Evolutionary conservation across 345 rosid genomes (phyloP).

Genomic region (Populus simonii): DNA sequence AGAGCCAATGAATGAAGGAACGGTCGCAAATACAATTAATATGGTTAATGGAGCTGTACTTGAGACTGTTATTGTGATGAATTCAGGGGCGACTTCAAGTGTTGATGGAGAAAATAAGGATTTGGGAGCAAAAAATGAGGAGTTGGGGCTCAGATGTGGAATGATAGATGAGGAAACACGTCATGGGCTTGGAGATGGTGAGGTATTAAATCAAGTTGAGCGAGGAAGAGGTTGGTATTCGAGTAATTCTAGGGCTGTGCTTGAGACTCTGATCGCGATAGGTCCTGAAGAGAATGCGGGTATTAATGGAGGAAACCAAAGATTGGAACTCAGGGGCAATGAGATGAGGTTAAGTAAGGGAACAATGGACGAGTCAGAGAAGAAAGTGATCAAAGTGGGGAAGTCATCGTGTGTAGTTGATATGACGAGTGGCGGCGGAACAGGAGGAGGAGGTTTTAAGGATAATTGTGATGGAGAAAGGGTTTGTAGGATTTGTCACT

Average conservation of each 20-base stretch:
- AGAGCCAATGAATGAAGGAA: conserved; percentile 12
- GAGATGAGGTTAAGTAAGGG: conserved; percentile 25
- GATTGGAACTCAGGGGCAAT: conserved; percentile 10
- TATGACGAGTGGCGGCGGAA: conserved; percentile 31
- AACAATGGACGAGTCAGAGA: conserved; percentile 20
- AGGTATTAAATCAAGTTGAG: conserved; percentile 19
- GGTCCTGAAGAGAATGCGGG: conserved; percentile 27
- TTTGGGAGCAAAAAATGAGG: conserved; percentile 19
- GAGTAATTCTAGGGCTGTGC: conserved; percentile 14
- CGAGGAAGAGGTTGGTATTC: conserved; percentile 22
- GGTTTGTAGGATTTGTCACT: conserved; percentile 87
- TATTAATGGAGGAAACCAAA: conserved; percentile 17
- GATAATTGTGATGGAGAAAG: conserved; percentile 46
- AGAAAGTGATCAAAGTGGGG: conserved; percentile 28
- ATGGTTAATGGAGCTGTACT: conserved; percentile 22
- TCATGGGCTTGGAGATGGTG: conserved; percentile 12
- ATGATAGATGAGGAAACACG: neutral
- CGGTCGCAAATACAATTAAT: conserved; percentile 23
- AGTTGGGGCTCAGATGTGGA: conserved; percentile 14
- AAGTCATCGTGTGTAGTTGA: conserved; percentile 48
- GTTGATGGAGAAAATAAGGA: conserved; percentile 24
- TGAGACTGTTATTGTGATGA: conserved; percentile 17
- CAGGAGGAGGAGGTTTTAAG: conserved; percentile 17
- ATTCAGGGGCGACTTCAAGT: conserved; percentile 21
- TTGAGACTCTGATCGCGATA: conserved; percentile 30